Evolutionary conservation across 2,329 filamentous ascomycete species (phyloP), one percentile per base, ranked within the genome.

Genomic region (Ophiostoma angusticollis): DNA sequence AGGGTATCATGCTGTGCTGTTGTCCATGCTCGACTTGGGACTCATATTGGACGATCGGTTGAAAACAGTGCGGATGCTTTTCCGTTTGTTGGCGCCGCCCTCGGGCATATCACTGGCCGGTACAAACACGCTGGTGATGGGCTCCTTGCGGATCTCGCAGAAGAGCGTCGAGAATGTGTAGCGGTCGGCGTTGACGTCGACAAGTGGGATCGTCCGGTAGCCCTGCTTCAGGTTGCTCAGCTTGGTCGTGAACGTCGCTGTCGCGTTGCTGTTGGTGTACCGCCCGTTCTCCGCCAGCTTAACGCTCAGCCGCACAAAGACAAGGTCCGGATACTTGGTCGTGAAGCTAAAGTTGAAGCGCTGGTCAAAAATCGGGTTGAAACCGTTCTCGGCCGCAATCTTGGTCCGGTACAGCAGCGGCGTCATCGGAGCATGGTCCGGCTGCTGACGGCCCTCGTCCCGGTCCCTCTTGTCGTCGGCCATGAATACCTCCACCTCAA

Each of bases 91-190:
- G 39, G 63, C 61, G 33, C 66, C 12, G 32, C 16, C 63, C 43
- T 63, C 62, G 8, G 38, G 31, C 45, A 41, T 39, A 14, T 60
- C 52, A 32, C 63, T 55, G 42, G 64, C 54, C 46, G 71, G 62
- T 32, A 78, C 63, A 48, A 74, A 70, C 46, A 72, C 65, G 44
- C 68, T 72, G 32, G 70, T 71, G 27, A 71, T 62, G 12, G 68
- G 64, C 28, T 72, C 67, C 22, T 74, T 81, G 49, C 78, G 78
- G 61, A 96, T 83, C 52, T 79, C 80, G 64, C 87, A 94, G 59
- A 96, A 94, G 13, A 98, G 67, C 9, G 86, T 93, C 3, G 91
- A 94, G 61, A 95, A 95, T 31, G 95, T 70, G 56, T 93, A 96
- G 51, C 87, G 84, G 51, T 95, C 87, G 44, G 87, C 91, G 46